These are phyloP conservation scores for Anaeromyces robustus DNA, from an alignment of 192 early-diverging fungal species.

Conservation along the genomic window DNA sequence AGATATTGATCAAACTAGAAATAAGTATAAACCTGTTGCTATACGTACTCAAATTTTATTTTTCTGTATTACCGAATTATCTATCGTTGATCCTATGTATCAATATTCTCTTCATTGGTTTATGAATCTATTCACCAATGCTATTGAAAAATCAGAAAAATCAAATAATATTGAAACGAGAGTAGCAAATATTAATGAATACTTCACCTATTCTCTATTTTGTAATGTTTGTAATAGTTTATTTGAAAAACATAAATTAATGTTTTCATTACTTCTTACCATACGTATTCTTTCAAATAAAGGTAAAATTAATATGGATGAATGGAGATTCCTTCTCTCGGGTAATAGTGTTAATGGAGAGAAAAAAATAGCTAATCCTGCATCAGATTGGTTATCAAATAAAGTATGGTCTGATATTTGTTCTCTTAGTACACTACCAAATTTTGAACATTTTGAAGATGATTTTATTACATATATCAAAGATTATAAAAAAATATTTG, in stretches of 20 bases:
- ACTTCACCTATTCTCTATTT: constrained; percentile 42
- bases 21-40: constrained; percentile 41
- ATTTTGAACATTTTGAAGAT: constrained; percentile 22
- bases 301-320: constrained; percentile 32
- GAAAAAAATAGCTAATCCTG: neutral
- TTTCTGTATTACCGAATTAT: constrained; percentile 46
- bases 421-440: constrained; percentile 20
- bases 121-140: constrained; percentile 40
- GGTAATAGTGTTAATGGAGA: constrained; percentile 15
- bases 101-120: constrained; percentile 44
- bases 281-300: constrained; percentile 30
- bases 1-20: constrained; percentile 42
- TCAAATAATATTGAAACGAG: constrained; percentile 26
- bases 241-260: constrained; percentile 46
- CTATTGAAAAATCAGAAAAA: constrained; percentile 36
- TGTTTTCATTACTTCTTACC: constrained; percentile 40
- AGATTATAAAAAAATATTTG: constrained; percentile 26
- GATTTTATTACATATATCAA: constrained; percentile 20
- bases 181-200: constrained; percentile 28
- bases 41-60: constrained; percentile 35
- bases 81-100: constrained; percentile 43
- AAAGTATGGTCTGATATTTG: constrained; percentile 30
- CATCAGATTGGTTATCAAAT: constrained; percentile 13
- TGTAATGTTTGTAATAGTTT: constrained; percentile 42
- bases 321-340: constrained; percentile 42